Evolutionary conservation across 257 asterid species (phyloP).

Genomic region (Cruciata laevipes): DNA sequence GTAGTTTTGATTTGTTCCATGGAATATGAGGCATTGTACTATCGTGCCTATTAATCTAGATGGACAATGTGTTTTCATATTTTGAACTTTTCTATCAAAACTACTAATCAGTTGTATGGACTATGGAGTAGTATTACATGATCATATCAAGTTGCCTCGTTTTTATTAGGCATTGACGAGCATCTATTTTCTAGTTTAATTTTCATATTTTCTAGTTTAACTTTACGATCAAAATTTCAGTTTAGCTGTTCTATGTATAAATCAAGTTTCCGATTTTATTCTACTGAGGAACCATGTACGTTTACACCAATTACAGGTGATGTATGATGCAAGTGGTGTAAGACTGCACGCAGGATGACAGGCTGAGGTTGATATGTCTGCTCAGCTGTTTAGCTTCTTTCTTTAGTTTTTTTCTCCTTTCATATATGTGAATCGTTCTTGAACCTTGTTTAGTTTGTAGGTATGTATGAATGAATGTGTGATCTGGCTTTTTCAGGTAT

Average conservation of each 20-base stretch:
- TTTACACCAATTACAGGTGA: constrained; percentile 52
- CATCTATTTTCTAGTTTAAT: too few species aligned
- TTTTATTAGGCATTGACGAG: neutral
- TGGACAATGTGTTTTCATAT: neutral
- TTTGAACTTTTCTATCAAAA: neutral
- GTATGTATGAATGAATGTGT: neutral
- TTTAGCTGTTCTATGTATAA: neutral
- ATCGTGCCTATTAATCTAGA: neutral
- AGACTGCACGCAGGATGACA: constrained; percentile 97
- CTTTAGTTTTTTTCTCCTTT: neutral
- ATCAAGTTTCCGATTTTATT: neutral
- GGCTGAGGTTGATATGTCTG: constrained; percentile 65
- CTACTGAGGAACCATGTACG: neutral
- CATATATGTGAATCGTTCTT: neutral
- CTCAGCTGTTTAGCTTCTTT: constrained; percentile 7
- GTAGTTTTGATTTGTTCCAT: neutral
- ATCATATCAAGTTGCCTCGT: neutral
- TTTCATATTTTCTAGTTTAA: too few species aligned
- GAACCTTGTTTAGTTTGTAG: neutral
- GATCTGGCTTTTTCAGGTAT: constrained; percentile 43
- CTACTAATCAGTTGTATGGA: neutral
- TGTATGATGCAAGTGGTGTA: constrained; percentile 97
- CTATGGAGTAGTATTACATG: too few species aligned
- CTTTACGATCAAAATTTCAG: neutral
- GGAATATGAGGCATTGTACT: neutral